Base-by-base conservation (phyloP, 2,329 filamentous ascomycete genomes). In the Neoarthrinium moseri region DNA sequence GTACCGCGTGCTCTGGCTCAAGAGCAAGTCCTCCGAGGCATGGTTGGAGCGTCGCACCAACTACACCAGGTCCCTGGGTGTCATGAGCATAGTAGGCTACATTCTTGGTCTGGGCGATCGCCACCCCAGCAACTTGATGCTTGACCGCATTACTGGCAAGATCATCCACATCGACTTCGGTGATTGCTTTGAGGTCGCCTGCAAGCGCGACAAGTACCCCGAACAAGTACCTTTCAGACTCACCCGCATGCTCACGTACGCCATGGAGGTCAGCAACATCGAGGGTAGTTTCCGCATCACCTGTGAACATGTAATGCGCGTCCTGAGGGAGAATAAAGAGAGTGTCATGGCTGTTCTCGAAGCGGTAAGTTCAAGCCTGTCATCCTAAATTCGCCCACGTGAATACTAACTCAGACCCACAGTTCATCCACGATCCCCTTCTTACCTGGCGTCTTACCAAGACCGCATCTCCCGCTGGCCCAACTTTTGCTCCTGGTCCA, bases 51-150 rank as follows among this genome's bases (percentile, higher is more conserved):
- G 94, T 34, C 87, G 94, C 43, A 99, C 95, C n/a, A 99, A 96
- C 64, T 99, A 99, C 71, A 99, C 94, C 15, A 87, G 94, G 47
- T 97, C 92, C 1, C 77, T 99, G 2, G 94, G 90, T 57, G 94
- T 99, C 59, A 99, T 99, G 94, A 96, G 91, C n/a, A 99, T 99
- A 91, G 94, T 97, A n/a, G 94, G 94, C 52, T 99, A 99, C 67
- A 97, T 99, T 54, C 83, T 99, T 18, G 95, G 94, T 49, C 77
- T 99, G 12, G 94, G 94, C 45, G 94, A 99, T 71, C 86, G 95
- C 38, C 94, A 99, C 70, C 95, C 95, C 29, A 96, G 91, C 50
- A 99, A 99, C 67, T 73, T 99, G 60, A 95, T 99, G 87, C 85
- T 99, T 32, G 94, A 99, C 67, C 87, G 91, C 30, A 84, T 95